phyloP scores from a whole-genome alignment of 1,284 basidiomycete species.

The Puccinia coronata region DNA sequence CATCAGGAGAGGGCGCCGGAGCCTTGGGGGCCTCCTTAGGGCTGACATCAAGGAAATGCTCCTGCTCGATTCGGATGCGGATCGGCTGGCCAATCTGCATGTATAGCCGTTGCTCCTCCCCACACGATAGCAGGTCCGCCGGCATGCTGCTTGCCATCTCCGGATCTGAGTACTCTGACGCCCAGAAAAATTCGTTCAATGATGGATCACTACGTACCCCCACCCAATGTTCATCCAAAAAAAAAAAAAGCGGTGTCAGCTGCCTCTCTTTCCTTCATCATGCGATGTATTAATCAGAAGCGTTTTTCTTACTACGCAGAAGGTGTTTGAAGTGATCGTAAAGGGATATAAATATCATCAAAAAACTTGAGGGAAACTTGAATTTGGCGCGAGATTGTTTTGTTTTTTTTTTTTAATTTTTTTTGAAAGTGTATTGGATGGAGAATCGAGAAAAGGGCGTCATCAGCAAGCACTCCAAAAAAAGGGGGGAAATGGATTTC shows the following conservation, averaged over 20 bases:
- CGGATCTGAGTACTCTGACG: conserved; percentile 42
- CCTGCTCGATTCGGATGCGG: conserved; percentile 40
- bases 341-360: conserved; percentile 47
- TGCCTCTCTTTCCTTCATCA: too few species aligned
- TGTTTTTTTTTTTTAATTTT: not conserved
- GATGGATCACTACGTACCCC: conserved; percentile 28
- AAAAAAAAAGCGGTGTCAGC: too few species aligned
- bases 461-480: too few species aligned
- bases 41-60: conserved; percentile 40
- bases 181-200: conserved; percentile 49
- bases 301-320: conserved; percentile 36
- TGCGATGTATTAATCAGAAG: not conserved
- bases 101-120: conserved; percentile 33
- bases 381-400: not conserved
- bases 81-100: conserved; percentile 46
- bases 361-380: conserved; percentile 47
- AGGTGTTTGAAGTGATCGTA: conserved; percentile 22
- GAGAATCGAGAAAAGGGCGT: too few species aligned
- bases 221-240: too few species aligned
- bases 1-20: too few species aligned
- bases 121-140: conserved; percentile 24
- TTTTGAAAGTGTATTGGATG: not conserved
- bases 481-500: too few species aligned
- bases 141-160: conserved; percentile 26
- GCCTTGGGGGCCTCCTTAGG: conserved; percentile 49